phyloP scores from a whole-genome alignment of 2,329 filamentous ascomycete species.

The Elsinoe perseae region DNA sequence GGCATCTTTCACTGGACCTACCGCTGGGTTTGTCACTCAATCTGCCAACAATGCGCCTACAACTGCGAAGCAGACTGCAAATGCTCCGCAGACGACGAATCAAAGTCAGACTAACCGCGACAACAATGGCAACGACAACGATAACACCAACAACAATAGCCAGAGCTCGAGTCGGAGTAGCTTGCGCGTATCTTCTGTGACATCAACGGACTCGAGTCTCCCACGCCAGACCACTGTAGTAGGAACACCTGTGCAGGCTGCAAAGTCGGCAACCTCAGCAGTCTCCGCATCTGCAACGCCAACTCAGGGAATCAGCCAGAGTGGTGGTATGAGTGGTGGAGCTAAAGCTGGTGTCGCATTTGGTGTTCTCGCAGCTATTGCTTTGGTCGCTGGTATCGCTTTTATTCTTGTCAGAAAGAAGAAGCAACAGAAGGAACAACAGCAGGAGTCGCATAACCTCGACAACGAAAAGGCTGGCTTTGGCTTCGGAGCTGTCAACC shows the following conservation, averaged over 20 bases:
- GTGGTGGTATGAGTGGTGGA: constrained; percentile 37
- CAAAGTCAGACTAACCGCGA: constrained; percentile 9
- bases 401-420: constrained; percentile 67
- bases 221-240: background rate
- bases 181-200: background rate
- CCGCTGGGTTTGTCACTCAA: constrained; percentile 27
- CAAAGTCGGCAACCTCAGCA: constrained; percentile 14
- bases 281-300: constrained; percentile 15
- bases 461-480: constrained; percentile 34
- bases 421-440: constrained; percentile 50
- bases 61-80: background rate
- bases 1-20: constrained; percentile 44
- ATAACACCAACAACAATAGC: background rate
- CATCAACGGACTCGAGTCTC: background rate
- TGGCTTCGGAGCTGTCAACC: constrained; percentile 18
- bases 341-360: constrained; percentile 77
- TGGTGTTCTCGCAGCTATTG: constrained; percentile 64
- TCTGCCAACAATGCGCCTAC: constrained; percentile 18
- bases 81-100: background rate
- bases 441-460: constrained; percentile 25
- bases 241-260: constrained; percentile 3
- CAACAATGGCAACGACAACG: background rate
- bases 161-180: background rate
- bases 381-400: constrained; percentile 57
- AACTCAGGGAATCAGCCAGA: background rate